phyloP scores from a whole-genome alignment of 2,329 filamentous ascomycete species.

The Calonectria pseudoreteaudii region DNA sequence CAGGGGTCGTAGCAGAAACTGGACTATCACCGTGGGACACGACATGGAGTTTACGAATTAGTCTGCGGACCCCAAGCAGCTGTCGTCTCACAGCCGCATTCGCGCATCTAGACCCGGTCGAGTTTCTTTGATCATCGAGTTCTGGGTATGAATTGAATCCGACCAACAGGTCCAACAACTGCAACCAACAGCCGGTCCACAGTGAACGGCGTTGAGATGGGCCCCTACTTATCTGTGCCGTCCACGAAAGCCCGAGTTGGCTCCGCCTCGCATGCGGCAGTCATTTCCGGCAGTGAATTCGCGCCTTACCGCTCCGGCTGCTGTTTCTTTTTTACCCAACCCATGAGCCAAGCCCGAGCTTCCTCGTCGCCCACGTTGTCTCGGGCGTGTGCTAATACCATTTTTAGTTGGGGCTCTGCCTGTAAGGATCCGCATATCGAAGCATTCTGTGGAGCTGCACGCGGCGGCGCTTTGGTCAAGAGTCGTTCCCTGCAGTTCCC shows the following conservation, averaged over 20 bases:
- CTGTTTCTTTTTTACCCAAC: background rate
- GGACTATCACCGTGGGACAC: conserved; percentile 8
- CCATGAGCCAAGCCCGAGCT: background rate
- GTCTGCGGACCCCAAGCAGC: background rate
- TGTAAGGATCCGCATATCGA: conserved; percentile 7
- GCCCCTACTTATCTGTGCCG: background rate
- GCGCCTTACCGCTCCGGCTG: conserved; percentile 6
- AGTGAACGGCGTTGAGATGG: background rate
- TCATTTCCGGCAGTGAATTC: conserved; percentile 8
- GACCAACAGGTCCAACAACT: background rate
- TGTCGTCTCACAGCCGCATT: background rate
- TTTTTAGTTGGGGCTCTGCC: conserved; percentile 9
- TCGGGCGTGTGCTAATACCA: background rate
- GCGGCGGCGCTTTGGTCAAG: conserved; percentile 1
- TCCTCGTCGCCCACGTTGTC: conserved; percentile 8
- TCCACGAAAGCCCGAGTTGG: background rate
- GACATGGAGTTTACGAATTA: background rate
- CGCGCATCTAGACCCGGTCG: background rate
- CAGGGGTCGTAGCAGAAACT: background rate
- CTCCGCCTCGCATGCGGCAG: conserved; percentile 8
- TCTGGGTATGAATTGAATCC: background rate
- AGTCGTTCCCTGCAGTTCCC: background rate
- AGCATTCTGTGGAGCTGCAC: conserved; percentile 9
- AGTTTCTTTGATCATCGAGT: background rate
- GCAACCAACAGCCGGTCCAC: background rate